These are phyloP conservation scores for Phytophthora multivora DNA, from an alignment of 352 stramenopile genomes.

Conservation along the genomic window DNA sequence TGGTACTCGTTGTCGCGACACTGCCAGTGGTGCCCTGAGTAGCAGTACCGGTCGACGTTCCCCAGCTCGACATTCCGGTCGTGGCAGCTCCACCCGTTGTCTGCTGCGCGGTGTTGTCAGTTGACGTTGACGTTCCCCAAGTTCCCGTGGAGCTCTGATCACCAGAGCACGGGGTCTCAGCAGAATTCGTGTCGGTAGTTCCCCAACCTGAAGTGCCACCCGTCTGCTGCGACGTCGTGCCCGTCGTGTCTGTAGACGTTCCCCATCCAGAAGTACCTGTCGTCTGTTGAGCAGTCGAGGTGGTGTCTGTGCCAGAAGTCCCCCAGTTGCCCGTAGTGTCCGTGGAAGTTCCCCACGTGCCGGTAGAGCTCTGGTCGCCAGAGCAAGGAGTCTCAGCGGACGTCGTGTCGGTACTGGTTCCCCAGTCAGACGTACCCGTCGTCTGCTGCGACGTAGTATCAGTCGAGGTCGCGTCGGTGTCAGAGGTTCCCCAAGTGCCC, in stretches of 20 bases:
- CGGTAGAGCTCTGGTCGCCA: constrained; percentile 18
- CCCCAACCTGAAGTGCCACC: not conserved
- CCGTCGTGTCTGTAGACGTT: not conserved
- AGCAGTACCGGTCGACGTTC: not conserved
- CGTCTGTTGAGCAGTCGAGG: not conserved
- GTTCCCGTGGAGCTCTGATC: constrained; percentile 1
- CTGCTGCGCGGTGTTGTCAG: not conserved
- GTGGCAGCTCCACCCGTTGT: not conserved
- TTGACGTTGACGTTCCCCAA: not conserved
- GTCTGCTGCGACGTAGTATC: constrained; percentile 16
- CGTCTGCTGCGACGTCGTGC: not conserved
- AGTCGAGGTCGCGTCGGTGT: constrained; percentile 1
- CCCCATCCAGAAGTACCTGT: not conserved
- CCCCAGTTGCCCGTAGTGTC: not conserved
- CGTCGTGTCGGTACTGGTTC: constrained; percentile 2
- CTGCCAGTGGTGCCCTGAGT: constrained; percentile 1
- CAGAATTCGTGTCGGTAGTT: not conserved
- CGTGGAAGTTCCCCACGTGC: constrained; percentile 8
- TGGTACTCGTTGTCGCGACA: not conserved
- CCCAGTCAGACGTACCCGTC: constrained; percentile 6
- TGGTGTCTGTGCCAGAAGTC: not conserved
- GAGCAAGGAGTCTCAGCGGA: constrained; percentile 21
- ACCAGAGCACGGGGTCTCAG: not conserved
- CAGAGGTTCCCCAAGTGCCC: constrained; percentile 3
- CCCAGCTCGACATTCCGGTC: not conserved